Evolutionary conservation across 2,329 filamentous ascomycete genomes (phyloP).

Genomic region (Epichloe baconii): DNA sequence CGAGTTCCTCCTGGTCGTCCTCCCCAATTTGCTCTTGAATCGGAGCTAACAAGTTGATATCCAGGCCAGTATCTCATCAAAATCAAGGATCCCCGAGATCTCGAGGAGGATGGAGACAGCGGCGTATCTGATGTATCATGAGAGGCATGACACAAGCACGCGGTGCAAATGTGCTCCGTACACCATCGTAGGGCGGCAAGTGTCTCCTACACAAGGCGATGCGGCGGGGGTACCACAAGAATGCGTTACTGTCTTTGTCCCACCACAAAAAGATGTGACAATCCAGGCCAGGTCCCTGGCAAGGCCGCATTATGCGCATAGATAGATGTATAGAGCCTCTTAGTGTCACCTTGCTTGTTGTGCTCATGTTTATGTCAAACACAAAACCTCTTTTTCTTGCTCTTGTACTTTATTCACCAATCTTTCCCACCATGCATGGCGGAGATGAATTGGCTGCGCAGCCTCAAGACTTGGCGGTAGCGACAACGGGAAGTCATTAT

Average conservation of each 20-base stretch:
- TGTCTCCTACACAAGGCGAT: background rate
- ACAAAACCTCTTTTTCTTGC: slow-evolving; percentile 22
- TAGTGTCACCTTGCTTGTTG: background rate
- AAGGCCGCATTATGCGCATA: background rate
- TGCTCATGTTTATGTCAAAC: slow-evolving; percentile 20
- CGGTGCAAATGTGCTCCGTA: background rate
- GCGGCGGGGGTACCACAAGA: background rate
- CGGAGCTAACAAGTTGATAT: slow-evolving; percentile 7
- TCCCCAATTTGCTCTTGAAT: slow-evolving; percentile 1
- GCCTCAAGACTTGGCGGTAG: slow-evolving; percentile 7
- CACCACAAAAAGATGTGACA: too few species aligned
- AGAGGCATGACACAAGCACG: background rate
- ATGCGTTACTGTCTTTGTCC: too few species aligned
- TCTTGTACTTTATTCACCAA: slow-evolving; percentile 20
- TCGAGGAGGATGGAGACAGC: slow-evolving; percentile 24
- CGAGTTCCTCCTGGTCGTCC: background rate
- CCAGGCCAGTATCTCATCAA: slow-evolving; percentile 26
- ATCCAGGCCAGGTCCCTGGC: too few species aligned
- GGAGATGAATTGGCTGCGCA: slow-evolving; percentile 14
- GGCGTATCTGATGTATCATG: slow-evolving; percentile 19
- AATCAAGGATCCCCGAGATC: slow-evolving; percentile 15
- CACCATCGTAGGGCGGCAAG: background rate
- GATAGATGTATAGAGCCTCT: background rate
- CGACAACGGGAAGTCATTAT: slow-evolving; percentile 12
- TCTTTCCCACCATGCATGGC: slow-evolving; percentile 27